These are phyloP conservation scores for Lasiodiplodia sp. DNA, from an alignment of 2,329 filamentous ascomycete species.

Conservation along the genomic window DNA sequence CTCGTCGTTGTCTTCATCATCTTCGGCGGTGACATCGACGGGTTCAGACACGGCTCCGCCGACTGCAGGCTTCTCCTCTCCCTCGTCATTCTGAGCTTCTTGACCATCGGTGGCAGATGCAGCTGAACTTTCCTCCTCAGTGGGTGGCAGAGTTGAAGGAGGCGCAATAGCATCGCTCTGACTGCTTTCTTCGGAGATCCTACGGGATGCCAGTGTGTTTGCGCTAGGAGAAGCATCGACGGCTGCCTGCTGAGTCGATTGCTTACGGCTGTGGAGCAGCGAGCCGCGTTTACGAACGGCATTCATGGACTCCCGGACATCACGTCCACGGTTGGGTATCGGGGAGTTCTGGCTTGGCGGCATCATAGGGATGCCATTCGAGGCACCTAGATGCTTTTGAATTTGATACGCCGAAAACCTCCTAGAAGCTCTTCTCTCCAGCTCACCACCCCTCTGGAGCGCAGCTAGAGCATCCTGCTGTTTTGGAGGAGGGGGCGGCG, in stretches of 20 bases:
- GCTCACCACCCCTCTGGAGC: constrained; percentile 86
- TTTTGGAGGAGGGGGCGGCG: constrained; percentile 78
- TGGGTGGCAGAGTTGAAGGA: constrained; percentile 45
- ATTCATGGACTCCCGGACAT: constrained; percentile 84
- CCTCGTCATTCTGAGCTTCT: constrained; percentile 24
- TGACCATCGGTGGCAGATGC: constrained; percentile 71
- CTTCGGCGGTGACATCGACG: constrained; percentile 41
- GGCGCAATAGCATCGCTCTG: constrained; percentile 43
- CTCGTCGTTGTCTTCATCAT: constrained; percentile 38
- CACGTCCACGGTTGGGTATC: constrained; percentile 83
- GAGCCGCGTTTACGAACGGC: constrained; percentile 69
- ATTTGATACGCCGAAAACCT: constrained; percentile 98
- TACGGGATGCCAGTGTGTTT: constrained; percentile 51
- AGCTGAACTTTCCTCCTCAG: constrained; percentile 43
- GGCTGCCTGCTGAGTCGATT: constrained; percentile 56
- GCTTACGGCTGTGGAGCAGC: constrained; percentile 59
- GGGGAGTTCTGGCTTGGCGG: constrained; percentile 77
- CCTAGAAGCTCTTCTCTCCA: constrained; percentile 90
- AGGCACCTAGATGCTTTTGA: constrained; percentile 85
- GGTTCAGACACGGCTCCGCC: constrained; percentile 47
- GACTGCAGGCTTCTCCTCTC: constrained; percentile 40
- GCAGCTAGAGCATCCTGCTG: constrained; percentile 90
- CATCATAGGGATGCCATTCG: constrained; percentile 85
- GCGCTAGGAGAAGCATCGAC: constrained; percentile 69
- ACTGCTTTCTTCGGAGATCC: constrained; percentile 70